phyloP scores from a whole-genome alignment of 1,284 basidiomycete species.

The Ustilago shanxiensis region DNA sequence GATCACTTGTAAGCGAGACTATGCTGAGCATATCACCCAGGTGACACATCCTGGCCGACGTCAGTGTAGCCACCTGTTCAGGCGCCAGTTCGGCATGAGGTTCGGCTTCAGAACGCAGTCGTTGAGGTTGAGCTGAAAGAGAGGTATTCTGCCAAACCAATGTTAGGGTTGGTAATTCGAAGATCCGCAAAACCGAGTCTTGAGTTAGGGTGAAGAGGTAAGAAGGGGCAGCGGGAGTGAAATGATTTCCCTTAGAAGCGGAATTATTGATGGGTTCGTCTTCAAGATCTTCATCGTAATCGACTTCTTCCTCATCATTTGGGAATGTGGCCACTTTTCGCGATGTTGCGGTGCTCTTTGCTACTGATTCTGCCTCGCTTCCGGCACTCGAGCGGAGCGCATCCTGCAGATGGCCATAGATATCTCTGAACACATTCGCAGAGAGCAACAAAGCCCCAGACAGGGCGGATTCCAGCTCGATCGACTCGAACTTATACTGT shows the following conservation, averaged over 20 bases:
- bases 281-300: constrained; percentile 58
- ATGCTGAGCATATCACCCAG: constrained; percentile 56
- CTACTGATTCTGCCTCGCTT: neutral
- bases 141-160: constrained; percentile 40
- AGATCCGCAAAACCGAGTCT: constrained; percentile 22
- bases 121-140: constrained; percentile 35
- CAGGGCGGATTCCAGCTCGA: constrained; percentile 12
- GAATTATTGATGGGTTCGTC: constrained; percentile 11
- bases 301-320: constrained; percentile 58
- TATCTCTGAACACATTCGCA: constrained; percentile 38
- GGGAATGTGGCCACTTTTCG: neutral
- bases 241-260: neutral
- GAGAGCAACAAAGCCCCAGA: constrained; percentile 8
- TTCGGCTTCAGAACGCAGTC: constrained; percentile 25
- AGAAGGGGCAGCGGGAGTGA: neutral
- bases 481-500: constrained; percentile 10
- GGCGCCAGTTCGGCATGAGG: constrained; percentile 22
- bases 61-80: constrained; percentile 26
- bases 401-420: constrained; percentile 9
- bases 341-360: neutral
- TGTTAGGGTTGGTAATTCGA: constrained; percentile 43
- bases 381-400: constrained; percentile 1
- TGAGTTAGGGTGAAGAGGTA: constrained; percentile 33
- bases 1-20: constrained; percentile 50
- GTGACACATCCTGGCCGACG: constrained; percentile 27